A percentile compares a stretch with the other conserved stretches of the same genome.
Conservation (phyloP, 257 asterid genomes). For the Solanum chilense region DNA sequence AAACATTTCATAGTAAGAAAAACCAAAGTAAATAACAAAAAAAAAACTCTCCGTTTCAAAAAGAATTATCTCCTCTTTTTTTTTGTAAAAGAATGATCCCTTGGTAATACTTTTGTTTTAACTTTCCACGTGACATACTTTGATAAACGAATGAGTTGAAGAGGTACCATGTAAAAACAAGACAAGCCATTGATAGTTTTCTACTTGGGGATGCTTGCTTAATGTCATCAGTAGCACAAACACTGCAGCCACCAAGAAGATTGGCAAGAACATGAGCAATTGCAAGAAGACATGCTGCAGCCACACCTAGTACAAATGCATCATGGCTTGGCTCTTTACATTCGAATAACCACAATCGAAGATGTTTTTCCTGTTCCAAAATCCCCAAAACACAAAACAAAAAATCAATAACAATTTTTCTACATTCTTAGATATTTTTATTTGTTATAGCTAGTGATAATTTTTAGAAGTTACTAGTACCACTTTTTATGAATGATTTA, state of each 20-base stretch:
- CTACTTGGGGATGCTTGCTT: conserved; percentile 47
- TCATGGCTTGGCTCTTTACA: conserved; percentile 86
- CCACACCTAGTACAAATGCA: conserved; percentile 61
- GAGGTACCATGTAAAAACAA: conserved; percentile 51
- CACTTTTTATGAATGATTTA: not conserved
- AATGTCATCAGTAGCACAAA: conserved; percentile 26
- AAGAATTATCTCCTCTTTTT: too few relatives aligned
- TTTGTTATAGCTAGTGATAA: not conserved
- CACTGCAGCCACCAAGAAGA: conserved; percentile 55
- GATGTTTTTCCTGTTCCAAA: conserved; percentile 47
- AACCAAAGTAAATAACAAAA: not conserved
- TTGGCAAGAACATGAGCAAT: conserved; percentile 60
- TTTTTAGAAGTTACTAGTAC: not conserved
- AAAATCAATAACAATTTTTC: not conserved
- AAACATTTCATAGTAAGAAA: not conserved
- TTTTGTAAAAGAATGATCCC: not conserved
- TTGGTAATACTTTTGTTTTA: not conserved
- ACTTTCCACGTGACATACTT: not conserved
- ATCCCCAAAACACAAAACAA: not conserved
- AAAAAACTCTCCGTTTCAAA: not conserved
- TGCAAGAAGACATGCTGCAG: conserved; percentile 51
- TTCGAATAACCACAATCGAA: conserved; percentile 70
- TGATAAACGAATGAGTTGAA: not conserved
- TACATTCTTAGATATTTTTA: not conserved
- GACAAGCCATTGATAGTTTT: conserved; percentile 46